phyloP scores from a whole-genome alignment of 495 filamentous ascomycete species.

The Aspergillus haitiensis region DNA sequence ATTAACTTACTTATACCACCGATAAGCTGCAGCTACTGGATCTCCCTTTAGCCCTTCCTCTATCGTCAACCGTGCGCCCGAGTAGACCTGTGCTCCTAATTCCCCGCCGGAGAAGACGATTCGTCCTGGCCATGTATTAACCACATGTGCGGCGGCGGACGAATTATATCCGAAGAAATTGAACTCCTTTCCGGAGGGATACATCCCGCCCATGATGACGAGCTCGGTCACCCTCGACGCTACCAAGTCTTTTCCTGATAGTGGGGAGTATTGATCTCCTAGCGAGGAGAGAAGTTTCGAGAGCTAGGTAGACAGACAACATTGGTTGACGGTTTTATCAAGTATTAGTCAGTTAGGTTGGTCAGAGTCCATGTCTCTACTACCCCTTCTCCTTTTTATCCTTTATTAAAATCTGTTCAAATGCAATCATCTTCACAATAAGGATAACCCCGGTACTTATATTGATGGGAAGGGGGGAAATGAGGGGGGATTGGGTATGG shows the following conservation, averaged over 20 bases:
- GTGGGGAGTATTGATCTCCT: constrained; percentile 32
- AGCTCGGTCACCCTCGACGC: constrained; percentile 44
- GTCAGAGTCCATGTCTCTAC: neutral
- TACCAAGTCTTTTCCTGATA: constrained; percentile 39
- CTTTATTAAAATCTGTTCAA: neutral
- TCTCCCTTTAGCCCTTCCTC: constrained; percentile 31
- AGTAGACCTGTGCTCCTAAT: constrained; percentile 33
- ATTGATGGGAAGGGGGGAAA: constrained; percentile 35
- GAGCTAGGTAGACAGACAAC: neutral
- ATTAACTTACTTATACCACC: constrained; percentile 41
- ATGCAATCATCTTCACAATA: too few species aligned
- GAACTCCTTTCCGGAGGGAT: constrained; percentile 43
- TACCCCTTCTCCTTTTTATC: neutral
- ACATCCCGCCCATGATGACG: constrained; percentile 48
- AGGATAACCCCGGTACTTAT: neutral
- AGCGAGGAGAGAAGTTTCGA: neutral
- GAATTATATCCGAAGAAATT: constrained; percentile 45
- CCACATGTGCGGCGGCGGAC: constrained; percentile 33
- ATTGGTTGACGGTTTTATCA: neutral
- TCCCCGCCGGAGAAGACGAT: constrained; percentile 40
- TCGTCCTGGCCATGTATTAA: constrained; percentile 40
- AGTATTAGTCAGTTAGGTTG: neutral
- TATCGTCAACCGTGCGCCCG: constrained; percentile 35
- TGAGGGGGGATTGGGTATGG: too few species aligned
- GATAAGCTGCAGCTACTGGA: constrained; percentile 43